Conservation (phyloP, 768 basidiomycete species). For the Russula vinacea region DNA sequence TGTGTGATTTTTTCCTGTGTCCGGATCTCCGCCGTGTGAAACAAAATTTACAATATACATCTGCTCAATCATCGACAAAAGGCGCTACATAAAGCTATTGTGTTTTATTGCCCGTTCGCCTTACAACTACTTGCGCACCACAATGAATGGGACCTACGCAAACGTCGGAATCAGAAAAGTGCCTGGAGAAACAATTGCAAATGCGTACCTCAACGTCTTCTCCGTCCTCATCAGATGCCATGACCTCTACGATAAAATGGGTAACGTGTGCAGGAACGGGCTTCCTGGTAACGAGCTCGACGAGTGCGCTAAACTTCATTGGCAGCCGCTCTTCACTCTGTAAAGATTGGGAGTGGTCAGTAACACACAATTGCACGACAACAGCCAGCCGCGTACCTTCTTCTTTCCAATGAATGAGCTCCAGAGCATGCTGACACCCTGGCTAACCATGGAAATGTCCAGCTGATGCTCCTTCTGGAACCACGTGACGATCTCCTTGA, state of each 20-base stretch:
- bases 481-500: constrained; percentile 78
- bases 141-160: constrained; percentile 75
- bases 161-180: constrained; percentile 13
- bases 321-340: constrained; percentile 84
- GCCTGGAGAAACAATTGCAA: neutral
- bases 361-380: constrained; percentile 1
- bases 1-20: neutral
- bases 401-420: constrained; percentile 89
- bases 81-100: constrained; percentile 16
- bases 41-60: constrained; percentile 8
- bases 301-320: constrained; percentile 88
- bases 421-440: constrained; percentile 98
- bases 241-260: constrained; percentile 88
- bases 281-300: constrained; percentile 94
- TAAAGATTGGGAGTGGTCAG: neutral
- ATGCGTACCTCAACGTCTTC: constrained; percentile 88
- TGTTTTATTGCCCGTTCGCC: neutral
- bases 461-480: constrained; percentile 84
- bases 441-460: constrained; percentile 91
- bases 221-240: constrained; percentile 87
- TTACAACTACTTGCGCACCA: constrained; percentile 55
- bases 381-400: constrained; percentile 58
- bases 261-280: constrained; percentile 79
- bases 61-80: neutral
- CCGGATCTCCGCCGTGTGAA: constrained; percentile 1